Base-by-base conservation (phyloP, 768 basidiomycete species). In the Mycena haematopus region DNA sequence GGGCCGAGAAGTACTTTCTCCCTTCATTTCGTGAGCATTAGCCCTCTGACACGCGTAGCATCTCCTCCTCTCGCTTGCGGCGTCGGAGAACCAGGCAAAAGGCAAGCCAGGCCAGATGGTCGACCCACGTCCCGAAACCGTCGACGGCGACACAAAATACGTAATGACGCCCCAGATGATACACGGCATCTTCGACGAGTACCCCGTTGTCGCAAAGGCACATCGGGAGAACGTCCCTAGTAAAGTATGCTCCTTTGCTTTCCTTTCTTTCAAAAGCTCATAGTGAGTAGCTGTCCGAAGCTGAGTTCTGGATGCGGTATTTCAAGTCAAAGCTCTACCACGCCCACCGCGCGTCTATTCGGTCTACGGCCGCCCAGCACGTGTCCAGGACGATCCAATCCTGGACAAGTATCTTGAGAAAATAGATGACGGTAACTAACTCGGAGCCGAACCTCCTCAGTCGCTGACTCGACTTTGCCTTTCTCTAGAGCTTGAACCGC, bases 131-230 rank as follows among this genome's bases (percentile, higher is more conserved):
- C 92, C 93, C 5, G 89, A 93, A 71, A 87, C 92, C 1, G 86
- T 90, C 19, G 91, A 93, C 24, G 93, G 92, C 19, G 92, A 96
- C 75, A 84, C 91, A 71, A 96, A 93, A 75, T 93, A 95, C 65
- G 86, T 90, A 65, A 90, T 96, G 51, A 96, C 95, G 3, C 92
- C 92, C 17, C 93, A 95, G 75, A 83, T 98, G 47, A 91, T 96
- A 35, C 88, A 93, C 69, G 96, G 99, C 70, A 95, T 99, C 52
- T 99, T 99, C 70, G 95, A 99, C 66, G 96, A 97, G 77, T 99
- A 95, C 72, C 96, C 97, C 2, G 91, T 97, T 33, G 94, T 99
- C 14, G 89, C 91, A 42, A 91, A 87, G 74, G 96, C 95, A 0
- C 96, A 97, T 70, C 89, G 79, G 62, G 95, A 96, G 71, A 95